These are phyloP conservation scores for Fusarium sp. DNA, from an alignment of 2,329 filamentous ascomycete species.

Conservation along the genomic window DNA sequence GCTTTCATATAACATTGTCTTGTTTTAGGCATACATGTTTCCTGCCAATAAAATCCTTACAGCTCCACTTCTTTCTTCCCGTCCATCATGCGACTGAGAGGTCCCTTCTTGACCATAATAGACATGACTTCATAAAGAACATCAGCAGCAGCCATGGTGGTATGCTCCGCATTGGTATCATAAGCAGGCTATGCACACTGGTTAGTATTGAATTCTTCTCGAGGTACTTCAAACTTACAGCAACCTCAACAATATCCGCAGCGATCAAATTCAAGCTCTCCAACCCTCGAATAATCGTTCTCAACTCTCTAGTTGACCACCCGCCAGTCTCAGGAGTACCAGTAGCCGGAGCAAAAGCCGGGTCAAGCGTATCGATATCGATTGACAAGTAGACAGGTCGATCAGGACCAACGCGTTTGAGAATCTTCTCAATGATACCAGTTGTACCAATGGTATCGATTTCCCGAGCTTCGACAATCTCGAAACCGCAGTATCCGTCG, in stretches of 20 bases:
- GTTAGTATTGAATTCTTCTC: too few relatives aligned
- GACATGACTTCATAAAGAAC: constrained; percentile 82
- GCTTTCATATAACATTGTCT: constrained; percentile 46
- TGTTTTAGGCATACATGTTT: constrained; percentile 21
- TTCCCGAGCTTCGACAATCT: constrained; percentile 76
- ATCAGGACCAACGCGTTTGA: constrained; percentile 76
- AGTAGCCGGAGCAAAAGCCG: constrained; percentile 81
- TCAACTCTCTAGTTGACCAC: constrained; percentile 78
- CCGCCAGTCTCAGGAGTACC: constrained; percentile 82
- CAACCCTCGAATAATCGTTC: constrained; percentile 76
- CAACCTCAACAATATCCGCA: constrained; percentile 78
- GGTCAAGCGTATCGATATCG: constrained; percentile 87
- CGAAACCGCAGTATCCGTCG: constrained; percentile 80
- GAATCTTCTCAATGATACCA: constrained; percentile 83
- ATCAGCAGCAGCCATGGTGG: constrained; percentile 79
- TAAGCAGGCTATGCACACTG: constrained; percentile 65
- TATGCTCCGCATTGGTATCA: constrained; percentile 77
- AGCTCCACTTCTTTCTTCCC: constrained; percentile 20
- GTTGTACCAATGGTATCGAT: constrained; percentile 65
- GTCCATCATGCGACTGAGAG: constrained; percentile 64
- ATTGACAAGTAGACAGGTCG: constrained; percentile 85
- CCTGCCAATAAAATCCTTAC: not conserved
- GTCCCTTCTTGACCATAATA: constrained; percentile 84
- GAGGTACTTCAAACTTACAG: constrained; percentile 31
- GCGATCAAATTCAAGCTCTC: constrained; percentile 76